Conservation (phyloP, 352 stramenopile genomes). For the Phytophthora tentaculata region DNA sequence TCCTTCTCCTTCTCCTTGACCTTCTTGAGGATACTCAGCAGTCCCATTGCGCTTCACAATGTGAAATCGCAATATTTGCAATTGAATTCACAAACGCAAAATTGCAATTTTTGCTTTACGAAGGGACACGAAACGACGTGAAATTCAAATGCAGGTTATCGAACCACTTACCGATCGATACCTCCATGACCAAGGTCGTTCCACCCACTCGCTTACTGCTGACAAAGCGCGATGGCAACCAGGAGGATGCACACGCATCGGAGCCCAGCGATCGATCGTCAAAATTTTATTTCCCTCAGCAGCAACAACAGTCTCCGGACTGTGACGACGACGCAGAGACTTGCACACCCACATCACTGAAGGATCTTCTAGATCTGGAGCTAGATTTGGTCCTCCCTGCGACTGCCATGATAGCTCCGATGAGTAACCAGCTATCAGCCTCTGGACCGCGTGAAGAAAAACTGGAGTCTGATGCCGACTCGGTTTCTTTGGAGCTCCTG, state of each 20-base stretch:
- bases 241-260: constrained; percentile 30
- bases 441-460: constrained; percentile 21
- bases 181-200: constrained; percentile 33
- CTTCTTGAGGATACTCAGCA: constrained; percentile 96
- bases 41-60: constrained; percentile 64
- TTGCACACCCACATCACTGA: constrained; percentile 37
- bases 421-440: constrained; percentile 38
- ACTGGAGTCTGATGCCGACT: constrained; percentile 6
- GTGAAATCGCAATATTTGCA: constrained; percentile 9
- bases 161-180: background rate
- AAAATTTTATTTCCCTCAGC: constrained; percentile 20
- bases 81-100: constrained; percentile 1
- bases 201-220: constrained; percentile 7
- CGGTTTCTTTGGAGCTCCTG: constrained; percentile 67
- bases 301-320: constrained; percentile 31
- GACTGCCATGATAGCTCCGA: constrained; percentile 11
- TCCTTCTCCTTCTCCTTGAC: constrained; percentile 99
- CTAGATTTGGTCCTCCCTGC: constrained; percentile 43
- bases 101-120: constrained; percentile 18
- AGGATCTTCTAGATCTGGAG: constrained; percentile 57
- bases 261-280: constrained; percentile 1
- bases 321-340: constrained; percentile 3
- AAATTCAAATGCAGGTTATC: constrained; percentile 7
- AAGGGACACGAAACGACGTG: constrained; percentile 27
- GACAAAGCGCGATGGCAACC: constrained; percentile 34